A percentile compares a stretch with the other conserved stretches of the same genome.
Conservation (phyloP, 2,329 filamentous ascomycete genomes). For the Apiospora koreana region DNA sequence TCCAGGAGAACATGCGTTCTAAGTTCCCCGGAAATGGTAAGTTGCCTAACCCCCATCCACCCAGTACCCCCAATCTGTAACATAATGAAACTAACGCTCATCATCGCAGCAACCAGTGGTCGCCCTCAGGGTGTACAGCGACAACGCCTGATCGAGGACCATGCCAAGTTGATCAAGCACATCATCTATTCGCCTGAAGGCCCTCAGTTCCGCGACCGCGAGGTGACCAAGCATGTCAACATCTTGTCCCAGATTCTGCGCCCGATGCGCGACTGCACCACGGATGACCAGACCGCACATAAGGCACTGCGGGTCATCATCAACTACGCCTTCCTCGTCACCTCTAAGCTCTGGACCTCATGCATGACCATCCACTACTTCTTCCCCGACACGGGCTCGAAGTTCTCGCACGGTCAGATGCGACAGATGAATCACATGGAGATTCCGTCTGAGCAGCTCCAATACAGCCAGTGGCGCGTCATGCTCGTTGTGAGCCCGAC, state of each 20-base stretch:
- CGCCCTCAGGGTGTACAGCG: constrained; percentile 14
- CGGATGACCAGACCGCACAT: constrained; percentile 19
- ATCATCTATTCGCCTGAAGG: constrained; percentile 19
- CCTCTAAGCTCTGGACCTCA: constrained; percentile 31
- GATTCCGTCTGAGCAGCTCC: constrained; percentile 21
- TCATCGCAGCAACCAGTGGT: constrained; percentile 8
- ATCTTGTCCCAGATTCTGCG: constrained; percentile 27
- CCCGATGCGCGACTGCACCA: constrained; percentile 24
- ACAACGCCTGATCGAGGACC: constrained; percentile 32
- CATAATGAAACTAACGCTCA: constrained; percentile 14
- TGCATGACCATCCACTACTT: constrained; percentile 31
- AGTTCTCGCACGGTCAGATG: constrained; percentile 29
- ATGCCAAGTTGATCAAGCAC: constrained; percentile 27
- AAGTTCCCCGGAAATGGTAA: constrained; percentile 13
- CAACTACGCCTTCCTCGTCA: constrained; percentile 28
- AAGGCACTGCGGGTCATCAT: constrained; percentile 26
- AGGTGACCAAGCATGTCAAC: constrained; percentile 23
- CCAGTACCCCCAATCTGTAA: not conserved
- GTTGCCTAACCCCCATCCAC: not conserved
- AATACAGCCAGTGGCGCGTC: constrained; percentile 27
- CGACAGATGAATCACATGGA: constrained; percentile 23
- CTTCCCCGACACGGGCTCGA: constrained; percentile 30
- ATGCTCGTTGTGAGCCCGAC: constrained; percentile 29
- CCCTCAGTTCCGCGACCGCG: constrained; percentile 21
- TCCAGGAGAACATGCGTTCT: constrained; percentile 26